Conservation (phyloP, 768 basidiomycete species). For the Tulasnella calospora region DNA sequence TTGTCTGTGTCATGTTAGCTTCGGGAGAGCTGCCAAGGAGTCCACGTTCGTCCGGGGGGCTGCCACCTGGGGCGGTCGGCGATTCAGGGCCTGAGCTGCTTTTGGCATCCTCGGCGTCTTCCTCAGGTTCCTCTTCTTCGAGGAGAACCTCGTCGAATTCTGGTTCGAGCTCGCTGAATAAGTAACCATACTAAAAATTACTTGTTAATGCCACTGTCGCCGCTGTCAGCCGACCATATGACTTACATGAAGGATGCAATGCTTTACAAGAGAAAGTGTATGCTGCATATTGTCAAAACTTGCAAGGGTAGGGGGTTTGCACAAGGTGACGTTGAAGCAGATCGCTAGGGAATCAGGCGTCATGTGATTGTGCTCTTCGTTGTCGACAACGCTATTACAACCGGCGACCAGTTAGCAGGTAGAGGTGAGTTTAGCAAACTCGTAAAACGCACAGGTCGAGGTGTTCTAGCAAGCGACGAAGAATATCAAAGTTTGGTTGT, state of each 20-base stretch:
- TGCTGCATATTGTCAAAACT: slow-evolving; percentile 73
- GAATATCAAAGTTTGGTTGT: slow-evolving; percentile 67
- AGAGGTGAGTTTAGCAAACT: background rate
- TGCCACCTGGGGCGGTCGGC: background rate
- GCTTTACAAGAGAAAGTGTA: slow-evolving; percentile 69
- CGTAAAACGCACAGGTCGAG: slow-evolving; percentile 57
- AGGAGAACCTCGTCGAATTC: slow-evolving; percentile 2
- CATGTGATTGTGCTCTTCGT: slow-evolving; percentile 87
- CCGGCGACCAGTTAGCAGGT: background rate
- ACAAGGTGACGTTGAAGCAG: slow-evolving; percentile 77
- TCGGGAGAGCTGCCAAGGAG: background rate
- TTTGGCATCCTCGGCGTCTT: background rate
- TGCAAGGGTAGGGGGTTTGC: slow-evolving; percentile 77
- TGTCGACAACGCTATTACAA: slow-evolving; percentile 66
- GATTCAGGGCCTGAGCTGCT: background rate
- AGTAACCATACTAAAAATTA: slow-evolving; percentile 10
- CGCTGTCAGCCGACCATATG: background rate
- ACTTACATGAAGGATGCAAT: slow-evolving; percentile 69
- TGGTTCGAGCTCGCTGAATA: slow-evolving; percentile 21
- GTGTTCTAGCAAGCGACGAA: slow-evolving; percentile 74
- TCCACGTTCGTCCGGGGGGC: background rate
- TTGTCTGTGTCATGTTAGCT: slow-evolving; percentile 6
- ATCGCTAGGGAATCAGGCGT: slow-evolving; percentile 78
- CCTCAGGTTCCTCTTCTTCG: slow-evolving; percentile 13
- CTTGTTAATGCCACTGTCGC: background rate